Conservation (phyloP, 2,329 filamentous ascomycete species). For the Colletotrichum brevisporum region DNA sequence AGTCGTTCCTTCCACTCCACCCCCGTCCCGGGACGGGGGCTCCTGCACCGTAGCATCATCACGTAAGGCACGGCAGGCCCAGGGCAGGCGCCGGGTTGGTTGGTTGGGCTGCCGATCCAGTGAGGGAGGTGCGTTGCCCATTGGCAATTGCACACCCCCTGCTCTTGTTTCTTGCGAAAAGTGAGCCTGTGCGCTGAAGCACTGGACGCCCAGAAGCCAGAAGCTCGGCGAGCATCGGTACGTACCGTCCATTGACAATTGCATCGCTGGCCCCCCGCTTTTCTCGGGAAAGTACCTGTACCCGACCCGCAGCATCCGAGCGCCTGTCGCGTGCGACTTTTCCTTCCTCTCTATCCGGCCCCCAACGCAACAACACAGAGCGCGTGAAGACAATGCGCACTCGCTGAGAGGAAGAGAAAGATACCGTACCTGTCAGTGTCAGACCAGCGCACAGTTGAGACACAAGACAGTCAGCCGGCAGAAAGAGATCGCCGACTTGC, state of each 20-base stretch:
- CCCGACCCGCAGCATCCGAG: constrained; percentile 38
- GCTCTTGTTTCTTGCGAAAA: constrained; percentile 16
- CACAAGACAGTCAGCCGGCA: constrained; percentile 12
- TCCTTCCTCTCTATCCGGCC: constrained; percentile 7
- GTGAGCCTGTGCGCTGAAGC: constrained; percentile 15
- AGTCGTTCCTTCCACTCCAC: neutral
- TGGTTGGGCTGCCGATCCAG: constrained; percentile 11
- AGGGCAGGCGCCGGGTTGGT: too few relatives aligned
- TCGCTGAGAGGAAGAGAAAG: neutral
- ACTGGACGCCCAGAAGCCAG: neutral
- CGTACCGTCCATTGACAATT: neutral
- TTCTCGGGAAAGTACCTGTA: constrained; percentile 27
- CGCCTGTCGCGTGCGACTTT: constrained; percentile 30
- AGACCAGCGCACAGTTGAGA: constrained; percentile 7
- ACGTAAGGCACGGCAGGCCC: constrained; percentile 27
- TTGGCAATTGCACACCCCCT: neutral
- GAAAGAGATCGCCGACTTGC: neutral
- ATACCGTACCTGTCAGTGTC: constrained; percentile 21
- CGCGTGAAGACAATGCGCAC: neutral
- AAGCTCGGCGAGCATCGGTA: neutral
- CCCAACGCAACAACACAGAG: constrained; percentile 6
- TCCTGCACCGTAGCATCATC: constrained; percentile 35
- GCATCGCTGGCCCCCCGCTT: neutral
- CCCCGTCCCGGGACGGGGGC: constrained; percentile 18
- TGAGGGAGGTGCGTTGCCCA: constrained; percentile 4